Percentiles rank a stretch among this genome's conserved stretches.
Conservation (phyloP, 2,329 filamentous ascomycete genomes). For the Neonectria sp. region DNA sequence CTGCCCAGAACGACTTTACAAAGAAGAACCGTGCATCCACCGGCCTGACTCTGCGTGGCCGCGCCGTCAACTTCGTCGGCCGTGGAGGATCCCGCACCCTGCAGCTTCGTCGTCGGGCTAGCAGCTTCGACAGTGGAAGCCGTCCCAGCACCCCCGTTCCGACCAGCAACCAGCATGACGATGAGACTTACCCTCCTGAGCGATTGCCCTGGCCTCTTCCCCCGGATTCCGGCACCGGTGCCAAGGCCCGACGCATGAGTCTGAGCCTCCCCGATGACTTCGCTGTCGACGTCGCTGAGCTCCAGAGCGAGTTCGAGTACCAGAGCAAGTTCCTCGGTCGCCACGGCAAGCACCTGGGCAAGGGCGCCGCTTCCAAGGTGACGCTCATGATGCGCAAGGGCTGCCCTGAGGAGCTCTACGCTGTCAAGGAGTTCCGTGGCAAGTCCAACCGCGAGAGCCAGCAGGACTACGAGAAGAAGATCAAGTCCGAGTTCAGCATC, state of each 20-base stretch:
- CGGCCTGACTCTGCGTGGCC: conserved; percentile 64
- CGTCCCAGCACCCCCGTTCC: conserved; percentile 44
- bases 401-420: conserved; percentile 76
- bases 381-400: conserved; percentile 84
- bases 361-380: conserved; percentile 87
- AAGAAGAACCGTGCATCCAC: conserved; percentile 68
- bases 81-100: conserved; percentile 43
- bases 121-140: conserved; percentile 63
- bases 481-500: conserved; percentile 92
- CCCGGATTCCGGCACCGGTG: conserved; percentile 79
- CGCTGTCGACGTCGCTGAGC: conserved; percentile 77
- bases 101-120: conserved; percentile 56
- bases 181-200: conserved; percentile 55
- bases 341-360: conserved; percentile 82
- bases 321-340: conserved; percentile 79
- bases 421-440: conserved; percentile 89
- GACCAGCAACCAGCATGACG: conserved; percentile 38
- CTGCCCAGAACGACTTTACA: conserved; percentile 62
- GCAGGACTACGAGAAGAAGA: conserved; percentile 87
- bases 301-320: conserved; percentile 79
- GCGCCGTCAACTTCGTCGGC: conserved; percentile 64
- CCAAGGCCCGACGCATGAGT: conserved; percentile 85
- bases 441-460: conserved; percentile 78
- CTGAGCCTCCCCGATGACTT: conserved; percentile 82
- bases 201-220: conserved; percentile 71